Percentiles rank a stretch among this genome's conserved stretches.
These are phyloP conservation scores for Iris pallida DNA, from an alignment of 116 monocot species.

Conservation along the genomic window DNA sequence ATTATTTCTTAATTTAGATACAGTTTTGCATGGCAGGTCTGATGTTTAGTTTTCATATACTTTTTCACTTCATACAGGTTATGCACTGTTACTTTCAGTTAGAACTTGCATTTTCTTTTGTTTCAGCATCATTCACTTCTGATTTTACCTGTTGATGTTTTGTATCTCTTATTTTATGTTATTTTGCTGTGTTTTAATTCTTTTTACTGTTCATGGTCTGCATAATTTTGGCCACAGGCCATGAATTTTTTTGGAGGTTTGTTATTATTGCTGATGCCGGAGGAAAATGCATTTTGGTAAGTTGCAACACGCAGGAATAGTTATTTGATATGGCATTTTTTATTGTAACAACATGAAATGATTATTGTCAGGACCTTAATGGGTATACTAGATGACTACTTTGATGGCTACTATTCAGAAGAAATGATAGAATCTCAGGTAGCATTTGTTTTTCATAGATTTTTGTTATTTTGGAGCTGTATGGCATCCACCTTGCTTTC, in stretches of 20 bases:
- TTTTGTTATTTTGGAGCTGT: neutral
- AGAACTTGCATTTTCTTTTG: no score
- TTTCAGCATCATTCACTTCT: neutral
- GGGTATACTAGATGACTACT: slow-evolving; percentile 92
- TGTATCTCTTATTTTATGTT: neutral
- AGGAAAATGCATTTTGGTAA: slow-evolving; percentile 99
- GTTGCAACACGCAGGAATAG: neutral
- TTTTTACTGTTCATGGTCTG: slow-evolving; percentile 4
- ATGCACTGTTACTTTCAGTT: no score
- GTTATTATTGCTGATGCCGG: slow-evolving; percentile 85
- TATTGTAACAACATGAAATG: neutral
- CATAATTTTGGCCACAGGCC: slow-evolving; percentile 43
- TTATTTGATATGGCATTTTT: no score
- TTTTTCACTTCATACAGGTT: no score
- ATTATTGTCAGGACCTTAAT: slow-evolving; percentile 63
- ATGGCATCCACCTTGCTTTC: neutral
- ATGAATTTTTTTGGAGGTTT: slow-evolving; percentile 97
- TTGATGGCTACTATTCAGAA: slow-evolving; percentile 94
- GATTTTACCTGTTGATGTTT: slow-evolving; percentile 2
- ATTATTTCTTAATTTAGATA: no score
- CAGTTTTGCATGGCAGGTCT: no score
- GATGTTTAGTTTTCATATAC: no score
- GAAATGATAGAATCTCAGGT: slow-evolving; percentile 99
- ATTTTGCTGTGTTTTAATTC: neutral
- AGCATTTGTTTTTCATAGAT: slow-evolving; percentile 5